Evolutionary conservation across 2,329 filamentous ascomycete species (phyloP).

Genomic region (Botryotinia calthae): DNA sequence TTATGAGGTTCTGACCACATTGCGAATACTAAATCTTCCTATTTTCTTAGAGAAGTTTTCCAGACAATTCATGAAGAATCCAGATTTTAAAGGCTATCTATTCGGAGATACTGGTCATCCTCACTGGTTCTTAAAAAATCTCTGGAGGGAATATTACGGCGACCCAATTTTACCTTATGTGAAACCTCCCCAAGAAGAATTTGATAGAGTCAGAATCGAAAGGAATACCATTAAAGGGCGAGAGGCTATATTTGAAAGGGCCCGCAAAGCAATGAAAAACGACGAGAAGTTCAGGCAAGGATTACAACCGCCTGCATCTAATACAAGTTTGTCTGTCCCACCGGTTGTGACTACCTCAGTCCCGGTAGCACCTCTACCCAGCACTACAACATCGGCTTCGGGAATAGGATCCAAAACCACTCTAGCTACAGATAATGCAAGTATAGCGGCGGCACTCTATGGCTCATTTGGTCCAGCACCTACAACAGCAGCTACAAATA

Average conservation of each 20-base stretch:
- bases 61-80: not conserved
- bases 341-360: no score
- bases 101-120: not conserved
- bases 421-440: not conserved
- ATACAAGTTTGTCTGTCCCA: no score
- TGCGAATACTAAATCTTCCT: accelerated
- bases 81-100: no score
- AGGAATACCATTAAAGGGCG: not conserved
- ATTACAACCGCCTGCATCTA: not conserved
- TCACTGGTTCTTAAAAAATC: not conserved
- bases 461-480: no score
- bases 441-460: no score
- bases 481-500: no score
- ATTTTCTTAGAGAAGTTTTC: not conserved
- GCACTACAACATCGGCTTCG: not conserved
- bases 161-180: not conserved
- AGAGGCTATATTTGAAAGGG: not conserved
- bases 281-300: not conserved
- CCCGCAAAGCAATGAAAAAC: not conserved
- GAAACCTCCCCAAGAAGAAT: accelerated
- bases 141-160: not conserved
- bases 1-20: not conserved
- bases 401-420: not conserved
- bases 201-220: not conserved
- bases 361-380: not conserved